These are phyloP conservation scores for Oidium heveae DNA, from an alignment of 2,329 filamentous ascomycete genomes.

Conservation along the genomic window DNA sequence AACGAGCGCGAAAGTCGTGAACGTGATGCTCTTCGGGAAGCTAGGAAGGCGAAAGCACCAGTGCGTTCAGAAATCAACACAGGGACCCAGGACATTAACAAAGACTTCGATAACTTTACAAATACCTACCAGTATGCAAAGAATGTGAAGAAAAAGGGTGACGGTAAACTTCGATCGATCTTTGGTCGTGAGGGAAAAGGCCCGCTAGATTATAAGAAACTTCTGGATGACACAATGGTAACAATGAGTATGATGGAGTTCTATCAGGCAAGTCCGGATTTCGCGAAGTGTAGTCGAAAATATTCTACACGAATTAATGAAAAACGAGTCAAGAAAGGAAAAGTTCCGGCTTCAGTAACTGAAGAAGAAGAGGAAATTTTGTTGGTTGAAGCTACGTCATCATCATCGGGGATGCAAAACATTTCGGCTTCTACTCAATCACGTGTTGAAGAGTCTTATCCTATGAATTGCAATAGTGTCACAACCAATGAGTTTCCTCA, in stretches of 20 bases:
- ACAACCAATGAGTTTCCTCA: no score
- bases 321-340: background rate
- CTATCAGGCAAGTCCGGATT: background rate
- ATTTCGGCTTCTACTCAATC: no score
- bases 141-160: no score
- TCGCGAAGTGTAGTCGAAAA: background rate
- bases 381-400: no score
- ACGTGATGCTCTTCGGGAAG: background rate
- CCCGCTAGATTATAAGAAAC: background rate
- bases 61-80: background rate
- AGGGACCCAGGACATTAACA: background rate
- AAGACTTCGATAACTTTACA: background rate
- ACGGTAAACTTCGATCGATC: no score
- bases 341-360: background rate
- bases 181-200: no score
- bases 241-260: background rate
- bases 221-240: background rate
- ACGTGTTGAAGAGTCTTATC: no score
- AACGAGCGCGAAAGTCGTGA: background rate
- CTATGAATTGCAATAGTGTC: no score
- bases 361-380: no score
- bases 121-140: background rate
- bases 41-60: background rate
- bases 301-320: background rate
- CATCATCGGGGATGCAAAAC: no score